Base-by-base conservation (phyloP, 169 alveolate genomes). In the Plasmodium berghei region DNA sequence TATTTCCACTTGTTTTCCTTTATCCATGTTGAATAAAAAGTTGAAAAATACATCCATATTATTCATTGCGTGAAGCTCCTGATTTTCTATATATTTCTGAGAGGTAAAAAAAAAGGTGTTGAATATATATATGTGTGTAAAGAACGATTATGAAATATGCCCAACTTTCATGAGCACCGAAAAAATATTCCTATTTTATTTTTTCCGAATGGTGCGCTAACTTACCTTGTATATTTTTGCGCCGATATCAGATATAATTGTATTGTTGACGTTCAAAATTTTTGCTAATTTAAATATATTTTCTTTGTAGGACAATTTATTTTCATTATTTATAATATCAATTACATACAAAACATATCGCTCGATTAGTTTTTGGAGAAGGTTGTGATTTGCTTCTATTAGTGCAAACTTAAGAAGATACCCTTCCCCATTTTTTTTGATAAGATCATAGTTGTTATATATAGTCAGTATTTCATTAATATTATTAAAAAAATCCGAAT, bases 261-360 rank as follows among this genome's bases (percentile, higher is more conserved):
- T 42, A 6, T 67, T 48, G 45, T 28, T 52, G 10, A 80, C 90
- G 66, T 56, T 58, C 9, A 80, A 40, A 28, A 80, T 66, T 18
- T 45, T 49, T 9, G 69, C 49, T 1, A 80, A 26, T 20, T 24
- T 67, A 40, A 80, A 80, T 0, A 80, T 66, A 10, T 80, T 80
- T 14, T 80, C 90, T 59, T 66, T 80, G 61, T 66, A 66, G 12
- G 55, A 24, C 14, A 46, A 10, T 8, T 80, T 58, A 46, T 80
- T 80, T 56, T 80, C 83, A 46, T 66, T 46, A 16, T 63, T 80
- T 12, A 80, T 80, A 42, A 66, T 18, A 8, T 80, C 90, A 26
- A 80, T 80, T 16, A 80, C 90, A 59, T 80, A 55, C 28, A 80
- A 62, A 46, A 80, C 90, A 66, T 80, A 80, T 14, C 90, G 34